Evolutionary conservation across 2,329 filamentous ascomycete genomes (phyloP).

Genomic region (Aquanectria penicillioides): DNA sequence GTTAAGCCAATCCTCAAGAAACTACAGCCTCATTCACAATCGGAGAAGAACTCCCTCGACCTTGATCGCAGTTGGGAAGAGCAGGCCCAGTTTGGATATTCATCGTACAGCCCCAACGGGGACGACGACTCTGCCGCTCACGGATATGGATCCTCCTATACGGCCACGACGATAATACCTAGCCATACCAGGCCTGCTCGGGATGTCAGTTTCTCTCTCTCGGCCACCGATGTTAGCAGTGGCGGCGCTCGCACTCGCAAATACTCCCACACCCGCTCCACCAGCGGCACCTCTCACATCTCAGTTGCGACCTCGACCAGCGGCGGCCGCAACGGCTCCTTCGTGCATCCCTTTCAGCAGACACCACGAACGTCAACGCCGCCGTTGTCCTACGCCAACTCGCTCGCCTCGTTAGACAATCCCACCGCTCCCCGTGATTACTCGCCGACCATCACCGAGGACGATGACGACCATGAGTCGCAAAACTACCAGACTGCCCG

Average conservation of each 20-base stretch:
- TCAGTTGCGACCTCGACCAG: slow-evolving; percentile 66
- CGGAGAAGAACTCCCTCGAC: slow-evolving; percentile 71
- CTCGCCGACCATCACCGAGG: slow-evolving; percentile 65
- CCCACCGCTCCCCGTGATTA: slow-evolving; percentile 56
- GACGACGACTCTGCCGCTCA: slow-evolving; percentile 37
- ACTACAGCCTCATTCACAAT: slow-evolving; percentile 59
- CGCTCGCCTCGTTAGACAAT: slow-evolving; percentile 62
- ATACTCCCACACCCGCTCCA: slow-evolving; percentile 66
- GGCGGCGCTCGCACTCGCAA: slow-evolving; percentile 48
- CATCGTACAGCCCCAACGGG: slow-evolving; percentile 42
- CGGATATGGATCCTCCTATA: slow-evolving; percentile 26
- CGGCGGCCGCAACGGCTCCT: slow-evolving; percentile 60
- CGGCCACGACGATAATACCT: slow-evolving; percentile 35
- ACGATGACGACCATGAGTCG: slow-evolving; percentile 55
- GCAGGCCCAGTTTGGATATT: slow-evolving; percentile 50
- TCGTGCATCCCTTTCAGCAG: slow-evolving; percentile 73
- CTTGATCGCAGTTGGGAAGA: slow-evolving; percentile 69
- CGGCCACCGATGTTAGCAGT: slow-evolving; percentile 46
- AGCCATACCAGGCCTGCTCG: slow-evolving; percentile 36
- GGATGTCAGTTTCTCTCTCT: slow-evolving; percentile 60
- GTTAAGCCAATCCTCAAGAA: slow-evolving; percentile 74
- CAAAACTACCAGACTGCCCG: slow-evolving; percentile 30
- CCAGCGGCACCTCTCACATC: slow-evolving; percentile 66
- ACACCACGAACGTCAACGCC: slow-evolving; percentile 70
- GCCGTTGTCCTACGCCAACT: slow-evolving; percentile 67